Base-by-base conservation (phyloP, 2,329 filamentous ascomycete genomes). In the Phyllosticta capitalensis region DNA sequence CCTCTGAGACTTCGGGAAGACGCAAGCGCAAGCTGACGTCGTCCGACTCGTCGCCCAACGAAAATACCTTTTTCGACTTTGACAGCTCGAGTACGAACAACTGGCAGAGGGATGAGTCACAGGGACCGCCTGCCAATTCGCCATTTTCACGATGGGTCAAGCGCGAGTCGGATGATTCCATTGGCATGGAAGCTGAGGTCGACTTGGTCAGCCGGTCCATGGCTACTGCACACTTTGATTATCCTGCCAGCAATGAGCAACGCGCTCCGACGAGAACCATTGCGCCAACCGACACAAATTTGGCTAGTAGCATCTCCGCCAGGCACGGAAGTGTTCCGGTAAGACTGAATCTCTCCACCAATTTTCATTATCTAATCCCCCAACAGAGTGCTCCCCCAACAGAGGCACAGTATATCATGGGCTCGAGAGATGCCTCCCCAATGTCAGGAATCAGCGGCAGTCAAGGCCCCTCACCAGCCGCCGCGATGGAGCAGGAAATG, bases 171-270 rank as follows among this genome's bases (percentile, higher is more conserved):
- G 12, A 52, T 1, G 52, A 55, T 9, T 7, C 21, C 26, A 33
- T 53, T 22, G 52, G 67, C 12, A 54, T 72, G 52, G 69, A 73
- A 38, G 65, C 67, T 49, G 70, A 71, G 61, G 69, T 72, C 59
- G 69, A 71, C 5, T 70, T 76, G 56, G 72, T 67, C 59, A 78
- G 79, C 61, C 74, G 74, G 64, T 75, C 75, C 56, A 77, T 80
- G 74, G 74, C 79, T 56, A 12, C 12, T 14, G 72, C 74, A 52
- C 72, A 76, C 54, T 83, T 84, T 64, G 80, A 83, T 63, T 85
- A 49, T 9, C 30, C 86, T 66, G 79, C 81, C 17, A 83, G 81
- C 64, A 79, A 79, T 9, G 1, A 83, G 78, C 64, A 86, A 82
- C 62, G 82, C 83, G 49, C 28, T 52, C 58, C 19, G 9, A 14